These are phyloP conservation scores for Plasmodium gaboni DNA, from an alignment of 169 alveolate genomes.

Conservation along the genomic window DNA sequence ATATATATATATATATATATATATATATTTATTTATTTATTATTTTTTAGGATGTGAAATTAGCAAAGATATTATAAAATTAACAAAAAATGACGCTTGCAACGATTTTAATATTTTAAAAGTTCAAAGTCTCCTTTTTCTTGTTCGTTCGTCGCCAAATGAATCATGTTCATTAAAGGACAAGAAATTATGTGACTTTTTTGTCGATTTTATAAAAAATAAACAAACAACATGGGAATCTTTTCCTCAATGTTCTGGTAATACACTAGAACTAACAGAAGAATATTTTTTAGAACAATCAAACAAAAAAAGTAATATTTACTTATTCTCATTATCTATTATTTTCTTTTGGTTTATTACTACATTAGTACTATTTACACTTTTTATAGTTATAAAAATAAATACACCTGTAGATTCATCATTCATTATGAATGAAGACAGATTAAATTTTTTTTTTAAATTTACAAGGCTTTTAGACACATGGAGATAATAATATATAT, in stretches of 20 bases:
- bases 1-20: not conserved
- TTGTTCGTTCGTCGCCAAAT: constrained; percentile 43
- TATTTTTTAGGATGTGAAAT: constrained; percentile 56
- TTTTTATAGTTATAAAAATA: constrained; percentile 34
- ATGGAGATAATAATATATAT: constrained; percentile 37
- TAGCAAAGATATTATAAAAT: constrained; percentile 13
- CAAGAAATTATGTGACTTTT: constrained; percentile 44
- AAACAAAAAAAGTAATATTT: constrained; percentile 36
- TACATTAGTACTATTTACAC: constrained; percentile 17
- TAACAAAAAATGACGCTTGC: constrained; percentile 38
- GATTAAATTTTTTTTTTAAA: constrained; percentile 44
- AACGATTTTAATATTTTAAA: constrained; percentile 50
- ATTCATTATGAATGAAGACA: constrained; percentile 45
- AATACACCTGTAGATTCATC: constrained; percentile 70
- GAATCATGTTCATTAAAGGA: constrained; percentile 47
- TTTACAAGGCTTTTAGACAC: constrained; percentile 52
- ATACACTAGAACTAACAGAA: constrained; percentile 33
- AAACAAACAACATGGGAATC: constrained; percentile 21
- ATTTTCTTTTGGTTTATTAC: constrained; percentile 56
- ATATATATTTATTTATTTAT: not conserved
- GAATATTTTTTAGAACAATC: constrained; percentile 53
- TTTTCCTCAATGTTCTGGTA: constrained; percentile 53
- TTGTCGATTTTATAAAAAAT: constrained; percentile 63
- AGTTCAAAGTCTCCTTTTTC: constrained; percentile 41
- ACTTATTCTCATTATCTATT: constrained; percentile 34